phyloP scores from a whole-genome alignment of 805 yeast genomes.

The Saccharomycopsis capsularis region DNA sequence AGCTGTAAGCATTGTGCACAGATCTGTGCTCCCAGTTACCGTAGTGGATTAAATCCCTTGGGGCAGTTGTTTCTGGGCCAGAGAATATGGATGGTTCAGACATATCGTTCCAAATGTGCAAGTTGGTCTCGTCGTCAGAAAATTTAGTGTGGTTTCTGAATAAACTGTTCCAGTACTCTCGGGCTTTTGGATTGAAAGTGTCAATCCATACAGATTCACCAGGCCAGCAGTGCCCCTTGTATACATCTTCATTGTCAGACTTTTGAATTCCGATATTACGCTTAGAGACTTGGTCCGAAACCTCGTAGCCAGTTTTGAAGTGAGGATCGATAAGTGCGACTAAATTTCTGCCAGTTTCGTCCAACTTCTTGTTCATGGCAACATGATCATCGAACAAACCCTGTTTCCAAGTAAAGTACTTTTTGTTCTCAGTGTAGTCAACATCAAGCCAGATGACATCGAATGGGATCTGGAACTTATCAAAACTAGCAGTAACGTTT shows the following conservation, averaged over 20 bases:
- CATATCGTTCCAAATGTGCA: slow-evolving; percentile 96
- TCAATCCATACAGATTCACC: slow-evolving; percentile 95
- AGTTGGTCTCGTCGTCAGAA: slow-evolving; percentile 49
- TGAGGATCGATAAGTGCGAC: slow-evolving; percentile 92
- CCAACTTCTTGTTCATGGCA: slow-evolving; percentile 57
- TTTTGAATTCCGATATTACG: slow-evolving; percentile 42
- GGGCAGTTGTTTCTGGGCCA: slow-evolving; percentile 91
- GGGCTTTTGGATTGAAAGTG: slow-evolving; percentile 59
- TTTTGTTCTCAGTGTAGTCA: slow-evolving; percentile 80
- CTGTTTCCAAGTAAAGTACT: slow-evolving; percentile 87
- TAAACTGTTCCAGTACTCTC: slow-evolving; percentile 51
- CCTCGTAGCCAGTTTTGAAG: slow-evolving; percentile 60
- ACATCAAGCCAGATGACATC: slow-evolving; percentile 94
- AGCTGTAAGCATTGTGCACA: slow-evolving; percentile 79
- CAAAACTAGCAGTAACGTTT: slow-evolving; percentile 64
- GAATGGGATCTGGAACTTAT: slow-evolving; percentile 66
- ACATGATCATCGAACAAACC: slow-evolving; percentile 69
- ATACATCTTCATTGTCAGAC: slow-evolving; percentile 39
- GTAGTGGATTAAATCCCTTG: slow-evolving; percentile 70
- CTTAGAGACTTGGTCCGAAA: slow-evolving; percentile 46
- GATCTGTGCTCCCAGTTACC: slow-evolving; percentile 89
- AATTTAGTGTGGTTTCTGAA: slow-evolving; percentile 41
- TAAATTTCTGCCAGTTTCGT: slow-evolving; percentile 67
- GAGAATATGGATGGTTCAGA: slow-evolving; percentile 92
- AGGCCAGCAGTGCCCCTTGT: slow-evolving; percentile 94